These are phyloP conservation scores for Podila epigama DNA, from an alignment of 192 early-diverging fungal species.

Conservation along the genomic window DNA sequence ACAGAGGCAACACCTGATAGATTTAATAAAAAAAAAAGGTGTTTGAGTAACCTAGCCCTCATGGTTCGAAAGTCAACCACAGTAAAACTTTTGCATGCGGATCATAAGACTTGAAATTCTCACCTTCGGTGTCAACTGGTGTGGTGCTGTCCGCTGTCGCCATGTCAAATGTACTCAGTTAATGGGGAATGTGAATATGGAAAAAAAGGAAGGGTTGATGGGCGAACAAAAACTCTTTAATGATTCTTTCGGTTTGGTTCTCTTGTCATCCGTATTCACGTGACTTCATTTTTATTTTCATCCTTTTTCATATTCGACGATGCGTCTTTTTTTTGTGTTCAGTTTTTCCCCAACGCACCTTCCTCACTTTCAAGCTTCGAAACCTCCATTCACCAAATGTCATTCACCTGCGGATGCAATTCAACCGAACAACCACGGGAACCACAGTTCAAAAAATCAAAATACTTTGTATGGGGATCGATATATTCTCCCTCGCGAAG, in stretches of 20 bases:
- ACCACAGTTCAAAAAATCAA: constrained; percentile 47
- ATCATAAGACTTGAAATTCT: no score
- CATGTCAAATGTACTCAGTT: no score
- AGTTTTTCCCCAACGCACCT: not conserved
- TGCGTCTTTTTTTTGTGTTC: not conserved
- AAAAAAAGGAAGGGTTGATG: no score
- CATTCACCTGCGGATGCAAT: constrained; percentile 45
- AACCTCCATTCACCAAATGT: constrained; percentile 23
- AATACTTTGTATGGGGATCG: constrained; percentile 33
- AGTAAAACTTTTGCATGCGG: no score
- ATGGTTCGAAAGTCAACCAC: no score
- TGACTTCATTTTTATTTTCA: not conserved
- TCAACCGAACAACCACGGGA: constrained; percentile 37
- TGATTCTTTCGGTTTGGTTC: not conserved
- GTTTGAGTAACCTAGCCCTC: no score
- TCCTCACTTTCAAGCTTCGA: no score
- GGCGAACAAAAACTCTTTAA: not conserved
- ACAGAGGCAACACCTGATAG: not conserved
- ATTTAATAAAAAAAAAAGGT: not conserved
- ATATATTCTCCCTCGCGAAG: no score
- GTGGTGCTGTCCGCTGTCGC: no score
- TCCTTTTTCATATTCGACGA: not conserved
- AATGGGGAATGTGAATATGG: no score
- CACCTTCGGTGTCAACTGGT: no score
- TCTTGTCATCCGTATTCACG: not conserved